A percentile compares a stretch with the other conserved stretches of the same genome.
phyloP scores from a whole-genome alignment of 2,329 filamentous ascomycete genomes.

The Tolypocladium album region DNA sequence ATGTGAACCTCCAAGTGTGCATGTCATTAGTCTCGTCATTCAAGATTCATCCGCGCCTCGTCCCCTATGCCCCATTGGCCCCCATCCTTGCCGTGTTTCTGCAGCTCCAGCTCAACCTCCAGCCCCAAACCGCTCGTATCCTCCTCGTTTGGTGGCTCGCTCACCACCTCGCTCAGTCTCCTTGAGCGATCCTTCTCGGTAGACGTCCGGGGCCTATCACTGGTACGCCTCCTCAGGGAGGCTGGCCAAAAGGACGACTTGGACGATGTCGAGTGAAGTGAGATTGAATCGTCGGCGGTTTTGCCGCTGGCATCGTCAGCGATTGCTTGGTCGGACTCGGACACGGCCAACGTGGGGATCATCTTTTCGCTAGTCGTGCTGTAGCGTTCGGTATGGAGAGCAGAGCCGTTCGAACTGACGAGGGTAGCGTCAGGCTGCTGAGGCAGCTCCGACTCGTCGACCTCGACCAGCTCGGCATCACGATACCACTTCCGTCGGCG shows the following conservation, averaged over 20 bases:
- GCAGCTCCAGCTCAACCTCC: slow-evolving; percentile 39
- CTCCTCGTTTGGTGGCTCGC: slow-evolving; percentile 32
- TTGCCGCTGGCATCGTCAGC: slow-evolving; percentile 18
- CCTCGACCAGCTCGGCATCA: slow-evolving; percentile 87
- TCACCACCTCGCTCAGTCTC: slow-evolving; percentile 31
- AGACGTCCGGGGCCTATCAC: slow-evolving; percentile 20
- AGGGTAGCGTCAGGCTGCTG: slow-evolving; percentile 29
- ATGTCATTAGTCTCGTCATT: slow-evolving; percentile 31
- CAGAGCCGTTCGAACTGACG: slow-evolving; percentile 11
- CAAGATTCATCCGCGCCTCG: slow-evolving; percentile 73
- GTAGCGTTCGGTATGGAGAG: slow-evolving; percentile 18
- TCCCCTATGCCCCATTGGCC: slow-evolving; percentile 71
- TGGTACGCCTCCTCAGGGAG: slow-evolving; percentile 27
- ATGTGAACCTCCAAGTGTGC: neutral
- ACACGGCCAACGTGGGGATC: slow-evolving; percentile 14
- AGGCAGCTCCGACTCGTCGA: slow-evolving; percentile 23
- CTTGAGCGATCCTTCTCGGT: slow-evolving; percentile 24
- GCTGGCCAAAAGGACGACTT: slow-evolving; percentile 31
- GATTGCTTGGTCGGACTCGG: slow-evolving; percentile 11
- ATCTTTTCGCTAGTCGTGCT: slow-evolving; percentile 26
- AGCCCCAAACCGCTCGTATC: slow-evolving; percentile 29
- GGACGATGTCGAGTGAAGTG: slow-evolving; percentile 37
- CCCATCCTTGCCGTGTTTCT: slow-evolving; percentile 42
- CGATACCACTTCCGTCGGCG: slow-evolving; percentile 91
- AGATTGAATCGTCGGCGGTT: slow-evolving; percentile 30